phyloP scores from a whole-genome alignment of 176 grass and related monocot species.

The Raddia distichophylla region DNA sequence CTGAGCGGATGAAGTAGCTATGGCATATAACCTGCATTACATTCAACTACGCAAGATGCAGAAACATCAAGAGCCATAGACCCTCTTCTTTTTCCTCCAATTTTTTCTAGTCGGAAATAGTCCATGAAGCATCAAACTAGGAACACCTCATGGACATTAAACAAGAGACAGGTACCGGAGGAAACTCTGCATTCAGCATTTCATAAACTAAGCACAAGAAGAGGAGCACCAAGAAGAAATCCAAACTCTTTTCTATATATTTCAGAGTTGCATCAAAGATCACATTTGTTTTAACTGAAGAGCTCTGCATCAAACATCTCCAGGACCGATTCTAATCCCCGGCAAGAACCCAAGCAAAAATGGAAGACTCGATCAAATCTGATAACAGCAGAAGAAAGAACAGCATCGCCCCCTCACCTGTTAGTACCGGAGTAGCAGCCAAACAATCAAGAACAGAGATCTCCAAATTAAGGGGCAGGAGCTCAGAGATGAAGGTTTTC shows the following conservation, averaged over 20 bases:
- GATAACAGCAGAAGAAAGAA: background rate
- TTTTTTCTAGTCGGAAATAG: background rate
- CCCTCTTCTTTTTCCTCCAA: background rate
- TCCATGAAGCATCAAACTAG: background rate
- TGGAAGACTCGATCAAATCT: background rate
- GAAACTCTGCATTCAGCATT: background rate
- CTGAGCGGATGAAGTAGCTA: background rate
- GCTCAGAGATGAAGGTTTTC: background rate
- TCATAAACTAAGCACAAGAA: background rate
- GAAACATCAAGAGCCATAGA: background rate
- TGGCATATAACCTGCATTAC: background rate
- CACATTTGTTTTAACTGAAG: background rate
- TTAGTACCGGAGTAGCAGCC: background rate
- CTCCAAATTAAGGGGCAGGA: background rate
- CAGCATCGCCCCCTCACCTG: slow-evolving; percentile 43
- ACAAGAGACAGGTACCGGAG: background rate
- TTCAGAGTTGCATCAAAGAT: background rate
- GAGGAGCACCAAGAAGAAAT: background rate
- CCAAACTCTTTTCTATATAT: background rate
- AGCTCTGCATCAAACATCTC: background rate
- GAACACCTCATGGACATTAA: background rate
- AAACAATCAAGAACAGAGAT: background rate
- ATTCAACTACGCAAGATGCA: background rate
- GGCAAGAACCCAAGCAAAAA: slow-evolving; percentile 13
- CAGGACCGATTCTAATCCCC: background rate